These are phyloP conservation scores for Colletotrichum lindemuthianum DNA, from an alignment of 2,329 filamentous ascomycete species.

Conservation along the genomic window DNA sequence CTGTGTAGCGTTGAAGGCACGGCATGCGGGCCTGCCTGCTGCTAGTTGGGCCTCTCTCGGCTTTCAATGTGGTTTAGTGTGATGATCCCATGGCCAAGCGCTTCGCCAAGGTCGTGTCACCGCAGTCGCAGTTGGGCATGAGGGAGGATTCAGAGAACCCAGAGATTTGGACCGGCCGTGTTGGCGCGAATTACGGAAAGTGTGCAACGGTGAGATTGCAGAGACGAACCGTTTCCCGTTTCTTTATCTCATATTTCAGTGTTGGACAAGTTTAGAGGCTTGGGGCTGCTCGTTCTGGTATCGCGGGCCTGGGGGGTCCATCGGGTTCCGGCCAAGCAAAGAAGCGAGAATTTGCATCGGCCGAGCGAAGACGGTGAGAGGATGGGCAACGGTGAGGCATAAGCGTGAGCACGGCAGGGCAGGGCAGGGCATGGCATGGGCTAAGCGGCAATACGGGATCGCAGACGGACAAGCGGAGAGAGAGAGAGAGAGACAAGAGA, in stretches of 20 bases:
- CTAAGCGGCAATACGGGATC: constrained; percentile 4
- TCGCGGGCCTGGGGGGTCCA: constrained; percentile 1
- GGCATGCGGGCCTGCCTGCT: constrained; percentile 5
- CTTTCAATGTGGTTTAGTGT: not conserved
- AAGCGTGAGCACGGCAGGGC: constrained; percentile 15
- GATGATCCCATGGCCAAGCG: not conserved
- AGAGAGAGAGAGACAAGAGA: not conserved
- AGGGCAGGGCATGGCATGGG: not conserved
- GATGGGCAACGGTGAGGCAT: not conserved
- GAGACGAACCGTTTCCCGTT: constrained; percentile 8
- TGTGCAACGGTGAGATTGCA: not conserved
- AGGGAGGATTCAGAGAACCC: not conserved
- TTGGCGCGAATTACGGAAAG: not conserved
- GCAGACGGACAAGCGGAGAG: not conserved
- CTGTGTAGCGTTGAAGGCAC: not conserved
- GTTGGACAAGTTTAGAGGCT: not conserved
- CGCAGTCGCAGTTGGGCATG: not conserved
- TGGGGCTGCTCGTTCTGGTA: not conserved
- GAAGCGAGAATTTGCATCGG: constrained; percentile 7
- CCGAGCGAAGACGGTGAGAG: constrained; percentile 14
- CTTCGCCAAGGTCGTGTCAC: not conserved
- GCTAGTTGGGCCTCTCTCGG: not conserved
- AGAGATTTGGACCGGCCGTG: constrained; percentile 13
- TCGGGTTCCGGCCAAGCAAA: not conserved
- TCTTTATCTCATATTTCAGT: not conserved